A percentile compares a stretch with the other conserved stretches of the same genome.
phyloP scores from a whole-genome alignment of 345 rosid genomes.

The Firmiana major region DNA sequence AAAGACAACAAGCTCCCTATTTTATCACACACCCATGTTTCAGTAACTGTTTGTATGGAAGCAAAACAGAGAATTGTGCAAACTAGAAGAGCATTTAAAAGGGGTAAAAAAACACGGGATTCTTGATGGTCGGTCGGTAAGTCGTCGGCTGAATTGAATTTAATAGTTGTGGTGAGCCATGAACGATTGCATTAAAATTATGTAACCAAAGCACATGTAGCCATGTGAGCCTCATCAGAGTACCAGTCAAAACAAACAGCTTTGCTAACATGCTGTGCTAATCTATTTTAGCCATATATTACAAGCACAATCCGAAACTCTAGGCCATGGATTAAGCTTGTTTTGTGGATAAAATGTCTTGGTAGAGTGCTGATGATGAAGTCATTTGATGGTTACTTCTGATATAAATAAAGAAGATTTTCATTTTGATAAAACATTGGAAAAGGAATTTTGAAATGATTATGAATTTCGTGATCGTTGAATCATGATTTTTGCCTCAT shows the following conservation, averaged over 20 bases:
- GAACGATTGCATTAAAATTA: conserved; percentile 6
- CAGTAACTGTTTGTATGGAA: not conserved
- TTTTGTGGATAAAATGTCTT: not conserved
- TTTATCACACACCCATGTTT: not conserved
- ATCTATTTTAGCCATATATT: not conserved
- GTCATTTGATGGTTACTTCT: not conserved
- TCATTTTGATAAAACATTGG: no score
- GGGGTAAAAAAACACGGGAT: not conserved
- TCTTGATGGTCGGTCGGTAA: not conserved
- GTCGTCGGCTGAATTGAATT: conserved; percentile 16
- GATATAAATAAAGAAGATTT: not conserved
- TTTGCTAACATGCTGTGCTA: not conserved
- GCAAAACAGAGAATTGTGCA: not conserved
- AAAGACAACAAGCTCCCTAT: not conserved
- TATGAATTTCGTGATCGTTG: no score
- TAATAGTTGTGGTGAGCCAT: not conserved
- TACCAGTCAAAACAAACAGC: not conserved
- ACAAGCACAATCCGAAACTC: not conserved
- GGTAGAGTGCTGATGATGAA: not conserved
- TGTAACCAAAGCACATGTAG: conserved; percentile 15
- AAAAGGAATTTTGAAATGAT: no score
- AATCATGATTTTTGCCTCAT: no score
- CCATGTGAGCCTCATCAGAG: conserved; percentile 19
- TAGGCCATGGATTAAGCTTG: not conserved
- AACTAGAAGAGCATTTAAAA: not conserved